A percentile compares a stretch with the other conserved stretches of the same genome.
phyloP scores from a whole-genome alignment of 2,329 filamentous ascomycete species.

The Ilyonectria mors-panacis region DNA sequence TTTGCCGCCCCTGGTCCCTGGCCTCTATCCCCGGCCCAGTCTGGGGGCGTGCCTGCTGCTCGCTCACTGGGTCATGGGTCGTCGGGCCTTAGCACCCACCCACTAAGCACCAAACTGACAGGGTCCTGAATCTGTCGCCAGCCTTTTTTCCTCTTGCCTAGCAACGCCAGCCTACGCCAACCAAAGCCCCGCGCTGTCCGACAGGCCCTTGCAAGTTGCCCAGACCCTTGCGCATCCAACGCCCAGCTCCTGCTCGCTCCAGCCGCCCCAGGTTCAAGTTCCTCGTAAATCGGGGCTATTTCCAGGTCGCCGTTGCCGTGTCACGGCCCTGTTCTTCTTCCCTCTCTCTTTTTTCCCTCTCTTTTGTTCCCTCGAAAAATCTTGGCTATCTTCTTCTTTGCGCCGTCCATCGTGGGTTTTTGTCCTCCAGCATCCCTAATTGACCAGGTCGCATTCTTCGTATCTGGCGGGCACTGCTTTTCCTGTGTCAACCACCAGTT shows the following conservation, averaged over 20 bases:
- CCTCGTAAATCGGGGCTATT: conserved; percentile 28
- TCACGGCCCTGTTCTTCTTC: conserved; percentile 37
- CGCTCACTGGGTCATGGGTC: conserved; percentile 6
- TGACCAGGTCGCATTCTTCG: not conserved
- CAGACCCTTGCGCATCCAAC: not conserved
- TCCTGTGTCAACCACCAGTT: conserved; percentile 22
- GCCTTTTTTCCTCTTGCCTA: conserved; percentile 13
- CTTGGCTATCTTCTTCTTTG: conserved; percentile 11
- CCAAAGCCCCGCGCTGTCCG: not conserved
- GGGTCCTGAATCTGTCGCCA: conserved; percentile 22
- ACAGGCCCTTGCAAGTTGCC: not conserved
- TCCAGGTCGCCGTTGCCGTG: conserved; percentile 31
- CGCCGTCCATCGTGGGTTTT: conserved; percentile 15
- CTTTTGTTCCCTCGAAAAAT: conserved; percentile 25
- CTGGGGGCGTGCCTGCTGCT: not conserved
- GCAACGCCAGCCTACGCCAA: conserved; percentile 22
- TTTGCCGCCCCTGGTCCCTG: conserved; percentile 22
- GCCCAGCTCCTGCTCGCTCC: not conserved
- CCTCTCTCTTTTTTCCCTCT: conserved; percentile 6
- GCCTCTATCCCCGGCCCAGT: not conserved
- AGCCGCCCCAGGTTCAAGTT: conserved; percentile 6
- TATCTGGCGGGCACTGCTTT: conserved; percentile 3
- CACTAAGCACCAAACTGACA: not conserved
- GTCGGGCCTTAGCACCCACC: conserved; percentile 12
- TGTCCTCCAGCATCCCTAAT: conserved; percentile 10